These are phyloP conservation scores for Waitea zeae DNA, from an alignment of 1,284 basidiomycete species.

Conservation along the genomic window DNA sequence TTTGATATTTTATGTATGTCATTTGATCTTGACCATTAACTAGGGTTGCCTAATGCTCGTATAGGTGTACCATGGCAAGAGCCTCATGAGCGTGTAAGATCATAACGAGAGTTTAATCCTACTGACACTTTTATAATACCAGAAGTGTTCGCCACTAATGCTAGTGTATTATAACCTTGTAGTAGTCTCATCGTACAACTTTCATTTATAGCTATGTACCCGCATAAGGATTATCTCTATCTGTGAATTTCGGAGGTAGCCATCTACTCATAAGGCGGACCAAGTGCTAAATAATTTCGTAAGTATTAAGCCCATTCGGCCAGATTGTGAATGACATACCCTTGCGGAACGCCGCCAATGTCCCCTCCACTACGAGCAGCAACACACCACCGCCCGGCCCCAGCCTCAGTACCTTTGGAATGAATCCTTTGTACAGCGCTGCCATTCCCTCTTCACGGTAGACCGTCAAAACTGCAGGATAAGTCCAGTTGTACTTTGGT, in stretches of 20 bases:
- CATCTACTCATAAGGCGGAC: too few relatives aligned
- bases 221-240: too few relatives aligned
- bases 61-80: constrained; percentile 59
- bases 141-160: too few relatives aligned
- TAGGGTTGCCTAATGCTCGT: neutral
- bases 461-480: constrained; percentile 70
- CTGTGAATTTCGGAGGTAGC: too few relatives aligned
- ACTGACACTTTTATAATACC: too few relatives aligned
- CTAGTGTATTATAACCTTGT: too few relatives aligned
- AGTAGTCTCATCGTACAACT: too few relatives aligned
- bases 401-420: constrained; percentile 72
- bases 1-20: constrained; percentile 48
- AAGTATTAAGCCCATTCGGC: too few relatives aligned
- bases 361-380: constrained; percentile 81
- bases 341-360: constrained; percentile 55
- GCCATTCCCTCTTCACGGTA: constrained; percentile 79
- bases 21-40: neutral
- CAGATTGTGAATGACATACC: too few relatives aligned
- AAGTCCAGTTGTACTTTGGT: constrained; percentile 90
- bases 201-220: too few relatives aligned
- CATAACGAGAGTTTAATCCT: too few relatives aligned
- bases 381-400: constrained; percentile 93
- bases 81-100: constrained; percentile 54
- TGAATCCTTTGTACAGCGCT: constrained; percentile 91
- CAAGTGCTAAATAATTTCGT: too few relatives aligned